Percentiles rank a stretch among this genome's conserved stretches.
phyloP scores from a whole-genome alignment of 495 filamentous ascomycete genomes.

The Mytilinidion resinicola region DNA sequence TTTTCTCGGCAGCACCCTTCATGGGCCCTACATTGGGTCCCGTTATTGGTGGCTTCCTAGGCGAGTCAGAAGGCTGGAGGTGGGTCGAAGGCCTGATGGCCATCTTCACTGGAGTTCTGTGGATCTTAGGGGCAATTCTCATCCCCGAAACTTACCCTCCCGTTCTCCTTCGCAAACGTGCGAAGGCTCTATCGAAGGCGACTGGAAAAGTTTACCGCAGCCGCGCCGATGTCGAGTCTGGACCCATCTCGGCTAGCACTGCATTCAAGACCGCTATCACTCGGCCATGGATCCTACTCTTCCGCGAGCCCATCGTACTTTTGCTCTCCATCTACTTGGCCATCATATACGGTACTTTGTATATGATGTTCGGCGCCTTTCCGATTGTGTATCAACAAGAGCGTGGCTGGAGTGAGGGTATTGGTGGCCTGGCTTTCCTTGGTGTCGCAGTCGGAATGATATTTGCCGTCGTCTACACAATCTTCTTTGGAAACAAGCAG shows the following conservation, averaged over 20 bases:
- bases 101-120: constrained; percentile 45
- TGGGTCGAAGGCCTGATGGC: constrained; percentile 39
- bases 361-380: constrained; percentile 65
- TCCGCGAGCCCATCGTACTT: constrained; percentile 54
- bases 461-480: constrained; percentile 40
- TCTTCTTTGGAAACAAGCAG: constrained; percentile 37
- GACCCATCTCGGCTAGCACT: constrained; percentile 34
- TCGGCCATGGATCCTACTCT: constrained; percentile 38
- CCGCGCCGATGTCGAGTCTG: constrained; percentile 33
- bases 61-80: constrained; percentile 35
- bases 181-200: constrained; percentile 45
- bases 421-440: constrained; percentile 60
- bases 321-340: constrained; percentile 46
- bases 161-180: constrained; percentile 50
- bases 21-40: constrained; percentile 36
- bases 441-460: constrained; percentile 59
- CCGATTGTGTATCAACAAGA: constrained; percentile 53
- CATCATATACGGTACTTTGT: constrained; percentile 62
- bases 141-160: constrained; percentile 59
- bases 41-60: constrained; percentile 38
- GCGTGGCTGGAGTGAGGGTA: constrained; percentile 58
- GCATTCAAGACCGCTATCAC: constrained; percentile 33
- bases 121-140: constrained; percentile 47
- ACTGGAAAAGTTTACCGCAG: constrained; percentile 50
- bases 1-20: constrained; percentile 29